Evolutionary conservation across 371 early-diverging fungal species (phyloP), one percentile per base, ranked within the genome.

Genomic region (Umbelopsis sp.): DNA sequence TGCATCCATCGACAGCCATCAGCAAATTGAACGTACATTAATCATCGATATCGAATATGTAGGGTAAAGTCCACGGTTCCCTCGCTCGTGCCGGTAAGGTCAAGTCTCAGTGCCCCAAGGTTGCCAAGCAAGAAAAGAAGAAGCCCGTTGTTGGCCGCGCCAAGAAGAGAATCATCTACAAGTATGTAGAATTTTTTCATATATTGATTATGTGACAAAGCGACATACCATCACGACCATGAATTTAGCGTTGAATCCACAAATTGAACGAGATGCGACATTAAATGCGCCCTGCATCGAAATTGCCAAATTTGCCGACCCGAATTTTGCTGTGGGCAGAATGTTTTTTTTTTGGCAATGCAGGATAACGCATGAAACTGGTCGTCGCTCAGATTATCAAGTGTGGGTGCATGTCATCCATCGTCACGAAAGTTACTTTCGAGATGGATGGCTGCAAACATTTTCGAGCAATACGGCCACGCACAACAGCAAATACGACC

Each of bases 81-180:
- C 92, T 99, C 83, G 97, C 98, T 87, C 97, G 97, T 95, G 99
- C 99, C 88, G 99, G 99, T 92, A 99, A 99, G 90, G 99, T 99
- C 82, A 97, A 99, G 95, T 95, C 94, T 77, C 98, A 99, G 83
- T 97, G 97, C 80, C 99, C 99, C 81, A 98, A 98, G 91, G 99
- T 99, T 74, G 97, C 97, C 81, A 95, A 96, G 90, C 91, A 93
- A 85, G 99, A 99, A 81, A 97, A 99, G 93, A 89, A 94, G 87
- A 99, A 84, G 93, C 86, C 91, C 86, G 80, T 79, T 79, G 89
- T 91, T 78, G 96, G 99, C 83, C 98, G 99, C 82, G 98, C 99
- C 75, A 95, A 95, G 91, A 98, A 98, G 94, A 91, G 99, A 85
- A 89, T 93, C 72, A 87, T 90, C 74, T 99, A 98, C 93, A 97